phyloP scores from a whole-genome alignment of 345 rosid genomes.

The Xanthoceras sorbifolium region DNA sequence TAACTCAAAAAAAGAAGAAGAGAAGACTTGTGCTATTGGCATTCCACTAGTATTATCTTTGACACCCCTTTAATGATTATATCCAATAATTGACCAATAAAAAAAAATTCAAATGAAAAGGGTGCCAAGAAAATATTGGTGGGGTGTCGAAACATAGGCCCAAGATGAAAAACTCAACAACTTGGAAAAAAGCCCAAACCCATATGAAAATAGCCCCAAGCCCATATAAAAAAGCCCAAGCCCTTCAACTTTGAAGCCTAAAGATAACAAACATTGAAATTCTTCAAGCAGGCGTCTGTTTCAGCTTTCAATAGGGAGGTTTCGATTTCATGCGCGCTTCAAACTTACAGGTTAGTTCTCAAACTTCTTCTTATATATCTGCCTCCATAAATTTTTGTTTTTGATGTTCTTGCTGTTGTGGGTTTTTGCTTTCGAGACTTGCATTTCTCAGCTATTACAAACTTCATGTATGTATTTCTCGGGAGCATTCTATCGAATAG shows the following conservation, averaged over 20 bases:
- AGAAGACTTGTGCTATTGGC: too few species aligned
- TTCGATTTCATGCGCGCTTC: not conserved
- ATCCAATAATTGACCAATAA: too few species aligned
- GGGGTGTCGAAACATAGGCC: not conserved
- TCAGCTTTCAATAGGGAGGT: not conserved
- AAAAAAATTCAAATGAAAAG: too few species aligned
- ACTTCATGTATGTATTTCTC: not conserved
- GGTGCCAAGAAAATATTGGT: not conserved
- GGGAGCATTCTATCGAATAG: not conserved
- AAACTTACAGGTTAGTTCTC: not conserved
- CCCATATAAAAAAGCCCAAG: not conserved
- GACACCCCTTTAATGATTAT: too few species aligned
- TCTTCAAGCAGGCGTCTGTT: not conserved
- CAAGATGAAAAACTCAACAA: not conserved
- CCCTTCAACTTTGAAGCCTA: not conserved
- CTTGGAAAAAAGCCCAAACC: not conserved
- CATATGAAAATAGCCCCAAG: too few species aligned
- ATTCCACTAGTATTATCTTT: too few species aligned
- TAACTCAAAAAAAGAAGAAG: too few species aligned
- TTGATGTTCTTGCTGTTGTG: not conserved
- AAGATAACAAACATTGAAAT: not conserved
- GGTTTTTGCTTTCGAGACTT: not conserved
- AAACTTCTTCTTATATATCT: not conserved
- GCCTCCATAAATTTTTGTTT: not conserved
- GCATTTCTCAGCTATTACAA: not conserved